Base-by-base conservation (phyloP, 108 stramenopile genomes). In the Thalassiosira profunda region DNA sequence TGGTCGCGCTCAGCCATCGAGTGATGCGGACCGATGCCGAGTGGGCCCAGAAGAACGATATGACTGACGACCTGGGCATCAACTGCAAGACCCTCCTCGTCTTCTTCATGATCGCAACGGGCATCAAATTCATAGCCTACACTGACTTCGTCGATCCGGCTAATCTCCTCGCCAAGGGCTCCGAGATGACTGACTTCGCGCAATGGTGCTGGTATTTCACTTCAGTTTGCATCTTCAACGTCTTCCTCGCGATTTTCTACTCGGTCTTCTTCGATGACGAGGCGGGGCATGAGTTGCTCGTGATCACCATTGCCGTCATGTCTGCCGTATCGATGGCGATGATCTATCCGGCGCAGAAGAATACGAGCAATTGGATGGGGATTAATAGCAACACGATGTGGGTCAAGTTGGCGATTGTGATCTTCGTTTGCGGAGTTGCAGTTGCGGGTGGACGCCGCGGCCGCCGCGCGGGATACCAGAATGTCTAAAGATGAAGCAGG, bases 51-150 rank as follows among this genome's bases (percentile, higher is more conserved):
- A 62, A 45, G 44, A 76, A 55, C 2, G 30, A 65, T 28, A 6
- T 72, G 29, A 38, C 34, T 17, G 71, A 77, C 14, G 70, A 63
- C 33, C 42, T 77, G 45, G 76, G 76, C 34, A 47, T 72, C 6
- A 72, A 72, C 28, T 77, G 76, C 76, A 77, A 77, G 65, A 49
- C 76, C 5, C 41, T 77, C 20, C 33, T 77, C 52, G 47, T 77
- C 28, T 47, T 77, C 12, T 58, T 77, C 14, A 25, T 58, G 9
- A 54, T 34, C 2, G 15, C 31, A 26, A 42, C 64, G 10, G 14
- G 55, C 8, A 34, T 51, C 29, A 77, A 77, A 57, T 66, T 77
- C 40, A 52, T 77, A 15, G 76, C 76, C 24, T 49, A 38, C 30
- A 72, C 76, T 9, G 76, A 77, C 31, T 67, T 72, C 54, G 58